These are phyloP conservation scores for Fusarium stilboides DNA, from an alignment of 2,329 filamentous ascomycete species.

Conservation along the genomic window DNA sequence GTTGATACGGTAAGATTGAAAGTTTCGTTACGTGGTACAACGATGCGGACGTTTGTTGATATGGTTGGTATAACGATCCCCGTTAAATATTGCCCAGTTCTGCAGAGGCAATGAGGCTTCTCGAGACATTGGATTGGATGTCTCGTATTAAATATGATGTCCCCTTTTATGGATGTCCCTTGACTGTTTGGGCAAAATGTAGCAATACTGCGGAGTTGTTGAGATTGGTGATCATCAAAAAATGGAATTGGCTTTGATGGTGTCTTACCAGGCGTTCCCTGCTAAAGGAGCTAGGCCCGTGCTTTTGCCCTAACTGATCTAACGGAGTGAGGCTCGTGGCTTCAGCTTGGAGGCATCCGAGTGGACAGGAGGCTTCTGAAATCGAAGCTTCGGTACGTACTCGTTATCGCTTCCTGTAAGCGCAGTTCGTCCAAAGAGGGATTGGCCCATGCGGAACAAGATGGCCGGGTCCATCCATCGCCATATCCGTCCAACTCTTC, in stretches of 20 bases:
- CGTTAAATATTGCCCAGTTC: constrained; percentile 4
- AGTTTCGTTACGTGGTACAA: constrained; percentile 19
- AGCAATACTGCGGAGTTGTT: constrained; percentile 21
- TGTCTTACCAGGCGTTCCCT: constrained; percentile 34
- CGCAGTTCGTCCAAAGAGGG: constrained; percentile 32
- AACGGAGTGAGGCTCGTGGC: constrained; percentile 43
- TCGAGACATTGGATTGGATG: background rate
- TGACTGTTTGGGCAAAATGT: constrained; percentile 10
- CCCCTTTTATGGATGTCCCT: constrained; percentile 25
- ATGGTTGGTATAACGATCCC: constrained; percentile 13
- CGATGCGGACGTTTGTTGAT: background rate
- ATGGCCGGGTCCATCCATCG: constrained; percentile 16
- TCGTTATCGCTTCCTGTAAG: constrained; percentile 35
- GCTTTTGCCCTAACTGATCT: constrained; percentile 43
- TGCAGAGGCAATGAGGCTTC: constrained; percentile 10
- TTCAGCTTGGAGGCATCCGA: constrained; percentile 34
- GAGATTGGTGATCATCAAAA: constrained; percentile 44
- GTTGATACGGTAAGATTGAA: constrained; percentile 15
- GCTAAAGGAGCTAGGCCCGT: constrained; percentile 41
- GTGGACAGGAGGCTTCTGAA: constrained; percentile 30
- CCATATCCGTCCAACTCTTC: constrained; percentile 29
- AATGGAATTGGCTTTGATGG: constrained; percentile 22
- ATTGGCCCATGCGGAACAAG: constrained; percentile 26
- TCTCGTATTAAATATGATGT: constrained; percentile 7
- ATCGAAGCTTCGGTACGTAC: constrained; percentile 36